Evolutionary conservation across 139 green algal species (phyloP).

Genomic region (Picochlorum sp.): DNA sequence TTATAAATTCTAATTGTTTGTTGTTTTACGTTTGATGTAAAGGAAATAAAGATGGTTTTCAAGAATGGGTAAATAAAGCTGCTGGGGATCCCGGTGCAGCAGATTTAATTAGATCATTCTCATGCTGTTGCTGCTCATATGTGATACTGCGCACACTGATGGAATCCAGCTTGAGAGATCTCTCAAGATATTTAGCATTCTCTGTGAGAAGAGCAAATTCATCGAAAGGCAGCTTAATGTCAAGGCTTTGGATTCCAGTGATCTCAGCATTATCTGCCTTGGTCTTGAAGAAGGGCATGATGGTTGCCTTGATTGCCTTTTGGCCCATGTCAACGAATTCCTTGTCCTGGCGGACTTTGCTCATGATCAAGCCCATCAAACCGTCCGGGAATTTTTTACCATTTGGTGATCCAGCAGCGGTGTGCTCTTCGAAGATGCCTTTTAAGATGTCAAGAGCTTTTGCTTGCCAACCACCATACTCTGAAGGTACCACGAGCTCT

Average conservation of each 20-base stretch:
- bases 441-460: slow-evolving; percentile 16
- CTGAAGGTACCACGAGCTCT: slow-evolving; percentile 60
- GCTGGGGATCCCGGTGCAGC: slow-evolving; percentile 6
- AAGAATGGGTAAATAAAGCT: not conserved
- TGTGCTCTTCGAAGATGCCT: not conserved
- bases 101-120: not conserved
- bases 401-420: not conserved
- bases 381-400: not conserved
- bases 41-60: not conserved
- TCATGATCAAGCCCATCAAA: slow-evolving; percentile 11
- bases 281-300: slow-evolving; percentile 90
- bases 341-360: slow-evolving; percentile 1
- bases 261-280: slow-evolving; percentile 52
- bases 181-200: slow-evolving; percentile 60
- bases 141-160: slow-evolving; percentile 10
- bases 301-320: slow-evolving; percentile 35
- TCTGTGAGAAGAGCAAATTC: slow-evolving; percentile 63
- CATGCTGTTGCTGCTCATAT: slow-evolving; percentile 19
- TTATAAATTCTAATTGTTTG: too few species aligned
- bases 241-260: slow-evolving; percentile 24
- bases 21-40: too few species aligned
- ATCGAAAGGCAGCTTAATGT: slow-evolving; percentile 62
- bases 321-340: slow-evolving; percentile 13
- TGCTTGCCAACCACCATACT: slow-evolving; percentile 80
- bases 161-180: slow-evolving; percentile 9